Conservation (phyloP, 352 stramenopile genomes). For the Globisporangium paroecandrum region DNA sequence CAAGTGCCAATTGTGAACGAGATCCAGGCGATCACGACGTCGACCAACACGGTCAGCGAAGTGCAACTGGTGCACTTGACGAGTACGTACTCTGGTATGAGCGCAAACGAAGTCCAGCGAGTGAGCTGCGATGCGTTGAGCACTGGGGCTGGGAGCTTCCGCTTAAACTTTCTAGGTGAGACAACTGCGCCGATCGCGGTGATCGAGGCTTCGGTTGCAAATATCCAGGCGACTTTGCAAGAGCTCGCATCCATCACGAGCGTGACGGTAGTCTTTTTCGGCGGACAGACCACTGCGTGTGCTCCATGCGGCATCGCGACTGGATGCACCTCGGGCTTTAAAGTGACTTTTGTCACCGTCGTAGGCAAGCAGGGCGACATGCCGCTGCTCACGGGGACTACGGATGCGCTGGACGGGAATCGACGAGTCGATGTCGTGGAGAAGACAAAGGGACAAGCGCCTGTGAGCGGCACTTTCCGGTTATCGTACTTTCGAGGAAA, state of each 20-base stretch:
- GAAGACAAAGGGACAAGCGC: constrained; percentile 76
- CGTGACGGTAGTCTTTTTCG: constrained; percentile 79
- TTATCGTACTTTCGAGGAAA: constrained; percentile 81
- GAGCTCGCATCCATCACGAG: constrained; percentile 85
- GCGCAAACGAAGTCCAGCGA: constrained; percentile 81
- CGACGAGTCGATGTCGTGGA: constrained; percentile 84
- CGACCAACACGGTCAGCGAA: constrained; percentile 63
- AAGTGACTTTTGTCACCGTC: constrained; percentile 88
- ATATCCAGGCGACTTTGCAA: constrained; percentile 87
- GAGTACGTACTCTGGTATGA: constrained; percentile 58
- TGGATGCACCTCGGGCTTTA: constrained; percentile 71
- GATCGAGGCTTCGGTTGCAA: constrained; percentile 61
- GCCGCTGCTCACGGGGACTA: constrained; percentile 80
- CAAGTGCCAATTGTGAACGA: constrained; percentile 65
- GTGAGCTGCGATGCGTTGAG: constrained; percentile 90
- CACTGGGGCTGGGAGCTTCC: constrained; percentile 74
- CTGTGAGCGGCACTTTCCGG: constrained; percentile 88
- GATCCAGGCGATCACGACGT: constrained; percentile 72
- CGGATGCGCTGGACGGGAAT: constrained; percentile 86
- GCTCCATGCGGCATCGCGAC: constrained; percentile 45
- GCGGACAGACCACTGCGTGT: constrained; percentile 59
- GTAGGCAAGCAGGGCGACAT: constrained; percentile 82
- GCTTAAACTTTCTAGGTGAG: constrained; percentile 77
- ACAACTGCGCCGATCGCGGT: constrained; percentile 86
- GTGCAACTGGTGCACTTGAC: constrained; percentile 90